Evolutionary conservation across 495 filamentous ascomycete species (phyloP).

Genomic region (Talaromyces thailandensis): DNA sequence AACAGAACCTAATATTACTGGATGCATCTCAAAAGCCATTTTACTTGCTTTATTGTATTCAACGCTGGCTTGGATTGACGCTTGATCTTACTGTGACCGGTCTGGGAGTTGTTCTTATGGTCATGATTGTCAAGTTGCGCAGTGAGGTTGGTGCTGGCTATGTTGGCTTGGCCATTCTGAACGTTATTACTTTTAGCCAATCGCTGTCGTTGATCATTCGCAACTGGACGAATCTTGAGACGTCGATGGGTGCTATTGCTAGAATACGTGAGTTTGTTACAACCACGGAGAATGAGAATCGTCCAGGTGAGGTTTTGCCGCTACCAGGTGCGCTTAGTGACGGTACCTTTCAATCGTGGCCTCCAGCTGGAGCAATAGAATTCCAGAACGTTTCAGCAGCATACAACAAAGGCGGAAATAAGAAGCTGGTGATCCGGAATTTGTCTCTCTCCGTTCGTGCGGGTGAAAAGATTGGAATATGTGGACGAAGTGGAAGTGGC

Average conservation of each 20-base stretch:
- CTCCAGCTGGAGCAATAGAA: constrained; percentile 64
- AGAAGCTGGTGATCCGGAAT: constrained; percentile 36
- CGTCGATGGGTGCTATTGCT: constrained; percentile 45
- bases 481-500: constrained; percentile 34
- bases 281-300: not conserved
- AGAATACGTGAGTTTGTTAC: constrained; percentile 46
- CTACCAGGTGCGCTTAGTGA: not conserved
- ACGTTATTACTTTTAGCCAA: constrained; percentile 47
- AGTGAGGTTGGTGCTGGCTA: constrained; percentile 36
- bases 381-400: constrained; percentile 47
- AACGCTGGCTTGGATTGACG: constrained; percentile 62
- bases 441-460: constrained; percentile 40
- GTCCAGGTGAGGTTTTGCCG: not conserved
- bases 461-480: constrained; percentile 51
- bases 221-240: constrained; percentile 51
- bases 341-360: constrained; percentile 44
- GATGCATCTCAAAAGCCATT: constrained; percentile 46
- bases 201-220: constrained; percentile 39
- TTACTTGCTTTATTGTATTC: constrained; percentile 54
- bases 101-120: constrained; percentile 42
- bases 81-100: constrained; percentile 50
- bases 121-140: constrained; percentile 34
- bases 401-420: constrained; percentile 24
- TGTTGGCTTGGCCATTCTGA: constrained; percentile 48
- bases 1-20: constrained; percentile 48